Evolutionary conservation across 306 rosid genomes (phyloP), one percentile per base, ranked within the genome.

Genomic region (Vigna trinervia): DNA sequence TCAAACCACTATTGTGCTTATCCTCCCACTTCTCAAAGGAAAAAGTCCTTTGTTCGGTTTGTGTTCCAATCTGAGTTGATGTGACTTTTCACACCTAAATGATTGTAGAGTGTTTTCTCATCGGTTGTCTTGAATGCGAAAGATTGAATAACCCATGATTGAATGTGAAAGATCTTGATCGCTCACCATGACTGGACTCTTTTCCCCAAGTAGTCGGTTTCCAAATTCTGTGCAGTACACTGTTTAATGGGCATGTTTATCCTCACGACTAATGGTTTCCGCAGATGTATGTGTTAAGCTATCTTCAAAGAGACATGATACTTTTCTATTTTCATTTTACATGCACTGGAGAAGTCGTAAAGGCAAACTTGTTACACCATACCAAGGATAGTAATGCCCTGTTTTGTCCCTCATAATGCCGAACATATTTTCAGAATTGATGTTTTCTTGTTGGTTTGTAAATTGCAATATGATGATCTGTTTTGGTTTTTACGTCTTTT

Each of bases 391-490:
- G 22, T 19, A 53, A 12, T 56, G 4, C 41, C 65, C 39, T 36
- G 52, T 54, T 73, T 72, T 54, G 13, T 61, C 46, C 77, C 15
- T 47, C 54, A 20, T 39, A 54, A 23, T 3, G 38, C 23, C 14
- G 41, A 54, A 38, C 53, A 47, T 56, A 39, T 20, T 4, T 14
- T 36, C 23, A 36, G 9, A 72, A 20, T 1, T 51, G 6, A 51
- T 70, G 75, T 36, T 65, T 54, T 38, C 58, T 54, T 26, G 47
- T 43, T 77, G 74, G 58, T 54, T 67, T 67, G 22, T 54, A 9
- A 23, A 15, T 65, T 76, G 67, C 58, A 67, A 26, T n/a, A 65
- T 41, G 48, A n/a, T 68, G 20, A 22, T 63, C 4, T 8, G 17
- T n/a, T 28, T 38, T n/a, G 28, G 2, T 36, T 63, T 62, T 34